These are phyloP conservation scores for Apiospora hydei DNA, from an alignment of 2,329 filamentous ascomycete species.

Conservation along the genomic window DNA sequence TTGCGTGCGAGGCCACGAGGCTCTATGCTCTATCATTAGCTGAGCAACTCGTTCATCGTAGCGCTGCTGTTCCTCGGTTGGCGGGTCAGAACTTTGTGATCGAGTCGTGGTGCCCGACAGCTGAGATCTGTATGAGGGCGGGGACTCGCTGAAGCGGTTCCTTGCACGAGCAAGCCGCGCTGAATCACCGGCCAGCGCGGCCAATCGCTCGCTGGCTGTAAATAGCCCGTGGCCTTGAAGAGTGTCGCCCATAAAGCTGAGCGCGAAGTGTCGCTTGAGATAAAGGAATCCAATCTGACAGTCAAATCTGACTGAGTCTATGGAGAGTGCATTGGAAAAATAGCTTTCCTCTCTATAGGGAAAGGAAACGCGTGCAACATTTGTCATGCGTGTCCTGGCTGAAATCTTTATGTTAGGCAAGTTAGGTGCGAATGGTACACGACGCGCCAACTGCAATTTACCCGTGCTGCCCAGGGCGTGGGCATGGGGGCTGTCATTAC, in stretches of 20 bases:
- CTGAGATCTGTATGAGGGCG: background rate
- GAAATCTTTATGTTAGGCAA: background rate
- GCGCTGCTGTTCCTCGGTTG: background rate
- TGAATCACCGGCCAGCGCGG: background rate
- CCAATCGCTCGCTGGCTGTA: background rate
- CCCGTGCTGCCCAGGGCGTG: background rate
- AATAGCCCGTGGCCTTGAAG: background rate
- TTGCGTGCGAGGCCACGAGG: background rate
- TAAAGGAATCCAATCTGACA: rapidly evolving
- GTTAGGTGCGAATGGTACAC: background rate
- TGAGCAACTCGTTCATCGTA: background rate
- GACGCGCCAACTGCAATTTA: background rate
- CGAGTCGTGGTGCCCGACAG: background rate
- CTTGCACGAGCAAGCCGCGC: background rate
- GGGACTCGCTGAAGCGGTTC: background rate
- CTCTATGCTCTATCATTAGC: background rate
- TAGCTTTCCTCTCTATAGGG: background rate
- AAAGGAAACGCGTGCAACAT: background rate
- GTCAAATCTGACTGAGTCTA: background rate
- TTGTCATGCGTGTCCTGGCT: background rate
- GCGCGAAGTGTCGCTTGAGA: no score
- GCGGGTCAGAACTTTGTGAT: background rate
- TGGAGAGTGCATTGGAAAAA: background rate
- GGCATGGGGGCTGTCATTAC: background rate
- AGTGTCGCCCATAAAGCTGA: background rate